Evolutionary conservation across 345 rosid genomes (phyloP).

Genomic region (Viola odorata): DNA sequence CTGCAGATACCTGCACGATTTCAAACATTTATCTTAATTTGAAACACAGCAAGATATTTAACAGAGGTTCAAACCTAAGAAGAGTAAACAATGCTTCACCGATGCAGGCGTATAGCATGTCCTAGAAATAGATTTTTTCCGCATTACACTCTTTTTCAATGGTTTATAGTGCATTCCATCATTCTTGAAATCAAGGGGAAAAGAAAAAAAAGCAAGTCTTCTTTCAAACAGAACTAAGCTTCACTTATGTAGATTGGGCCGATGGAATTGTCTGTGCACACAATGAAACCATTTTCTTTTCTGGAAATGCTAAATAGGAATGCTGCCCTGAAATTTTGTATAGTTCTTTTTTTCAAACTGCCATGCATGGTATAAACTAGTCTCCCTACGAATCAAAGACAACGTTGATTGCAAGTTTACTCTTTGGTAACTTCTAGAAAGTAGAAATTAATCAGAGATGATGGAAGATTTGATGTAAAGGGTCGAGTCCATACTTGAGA

Average conservation of each 20-base stretch:
- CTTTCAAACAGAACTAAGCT: no score
- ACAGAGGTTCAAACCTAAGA: not conserved
- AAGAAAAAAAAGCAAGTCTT: no score
- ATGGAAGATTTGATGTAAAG: not conserved
- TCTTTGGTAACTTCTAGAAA: not conserved
- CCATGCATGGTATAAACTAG: not conserved
- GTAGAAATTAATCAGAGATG: not conserved
- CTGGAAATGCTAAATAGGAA: no score
- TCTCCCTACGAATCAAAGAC: not conserved
- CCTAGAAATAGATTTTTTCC: not conserved
- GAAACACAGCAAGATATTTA: not conserved
- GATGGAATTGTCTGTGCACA: no score
- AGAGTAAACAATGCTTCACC: no score
- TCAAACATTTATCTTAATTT: not conserved
- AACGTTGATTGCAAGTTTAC: not conserved
- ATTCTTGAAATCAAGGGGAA: no score
- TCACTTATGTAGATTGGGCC: no score
- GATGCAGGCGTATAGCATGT: not conserved
- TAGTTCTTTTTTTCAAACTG: no score
- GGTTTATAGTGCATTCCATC: no score
- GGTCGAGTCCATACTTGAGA: slow-evolving; percentile 52
- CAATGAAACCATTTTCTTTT: no score
- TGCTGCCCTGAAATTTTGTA: no score
- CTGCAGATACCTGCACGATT: slow-evolving; percentile 64
- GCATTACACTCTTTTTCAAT: no score